phyloP scores from a whole-genome alignment of 306 rosid genomes.

The Quercus berberidifolia region DNA sequence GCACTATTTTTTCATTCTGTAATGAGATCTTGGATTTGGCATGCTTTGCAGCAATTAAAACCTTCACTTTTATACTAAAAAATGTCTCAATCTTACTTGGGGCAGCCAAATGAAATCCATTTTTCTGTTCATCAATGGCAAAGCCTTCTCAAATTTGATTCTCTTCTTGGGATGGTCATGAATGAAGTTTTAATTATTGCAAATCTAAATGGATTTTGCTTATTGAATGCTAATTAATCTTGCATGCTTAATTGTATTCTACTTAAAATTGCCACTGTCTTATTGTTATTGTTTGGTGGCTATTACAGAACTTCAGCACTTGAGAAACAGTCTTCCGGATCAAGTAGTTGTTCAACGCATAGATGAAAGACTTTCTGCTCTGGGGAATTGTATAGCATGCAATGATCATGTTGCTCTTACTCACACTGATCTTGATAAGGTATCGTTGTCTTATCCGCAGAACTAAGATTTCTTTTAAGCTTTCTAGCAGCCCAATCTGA shows the following conservation, averaged over 20 bases:
- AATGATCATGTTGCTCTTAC: constrained; percentile 94
- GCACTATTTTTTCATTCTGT: neutral
- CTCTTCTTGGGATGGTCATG: neutral
- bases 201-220: neutral
- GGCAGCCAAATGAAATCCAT: neutral
- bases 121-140: neutral
- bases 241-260: neutral
- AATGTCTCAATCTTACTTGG: neutral
- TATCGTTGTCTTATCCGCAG: constrained; percentile 9
- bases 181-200: neutral
- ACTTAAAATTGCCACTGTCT: constrained; percentile 6
- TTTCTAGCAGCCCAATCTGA: neutral
- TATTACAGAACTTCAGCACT: constrained; percentile 80
- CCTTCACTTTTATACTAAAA: neutral
- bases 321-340: constrained; percentile 94
- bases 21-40: neutral
- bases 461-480: neutral
- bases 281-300: constrained; percentile 1
- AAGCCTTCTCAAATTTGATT: neutral
- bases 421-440: constrained; percentile 95
- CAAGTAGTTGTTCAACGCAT: constrained; percentile 85
- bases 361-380: constrained; percentile 86
- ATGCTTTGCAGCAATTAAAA: neutral
- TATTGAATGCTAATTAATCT: neutral
- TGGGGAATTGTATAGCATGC: constrained; percentile 92